A percentile compares a stretch with the other conserved stretches of the same genome.
Evolutionary conservation across 1,284 basidiomycete genomes (phyloP).

Genomic region (Apiotrichum akiyoshidainum): DNA sequence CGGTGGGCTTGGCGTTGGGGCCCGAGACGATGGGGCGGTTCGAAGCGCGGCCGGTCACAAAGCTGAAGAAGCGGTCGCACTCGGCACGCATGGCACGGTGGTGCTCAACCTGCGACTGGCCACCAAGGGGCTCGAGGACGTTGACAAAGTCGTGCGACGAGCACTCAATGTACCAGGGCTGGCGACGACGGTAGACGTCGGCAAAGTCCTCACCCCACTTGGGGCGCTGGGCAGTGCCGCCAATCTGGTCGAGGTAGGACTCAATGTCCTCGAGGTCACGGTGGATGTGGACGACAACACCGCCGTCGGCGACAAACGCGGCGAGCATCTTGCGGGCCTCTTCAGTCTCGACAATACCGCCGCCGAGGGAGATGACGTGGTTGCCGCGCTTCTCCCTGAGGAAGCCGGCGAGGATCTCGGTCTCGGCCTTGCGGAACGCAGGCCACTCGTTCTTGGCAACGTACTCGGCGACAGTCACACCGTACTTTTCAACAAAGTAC

Average conservation of each 20-base stretch:
- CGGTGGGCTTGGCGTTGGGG: conserved; percentile 62
- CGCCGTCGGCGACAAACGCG: conserved; percentile 61
- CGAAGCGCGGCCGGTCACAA: conserved; percentile 71
- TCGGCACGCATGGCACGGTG: conserved; percentile 41
- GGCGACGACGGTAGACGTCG: conserved; percentile 77
- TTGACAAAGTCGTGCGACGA: conserved; percentile 83
- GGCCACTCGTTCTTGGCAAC: conserved; percentile 75
- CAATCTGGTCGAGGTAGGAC: conserved; percentile 65
- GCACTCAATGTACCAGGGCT: conserved; percentile 85
- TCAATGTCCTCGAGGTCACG: conserved; percentile 69
- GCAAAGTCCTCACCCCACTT: conserved; percentile 76
- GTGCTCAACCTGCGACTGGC: conserved; percentile 38
- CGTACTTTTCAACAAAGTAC: conserved; percentile 67
- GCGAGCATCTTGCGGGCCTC: conserved; percentile 68
- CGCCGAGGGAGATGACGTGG: conserved; percentile 86
- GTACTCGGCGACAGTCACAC: conserved; percentile 67
- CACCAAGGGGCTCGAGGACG: conserved; percentile 40
- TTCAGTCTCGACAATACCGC: conserved; percentile 85
- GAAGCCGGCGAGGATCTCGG: conserved; percentile 61
- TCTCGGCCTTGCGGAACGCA: conserved; percentile 67
- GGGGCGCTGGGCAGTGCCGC: conserved; percentile 67
- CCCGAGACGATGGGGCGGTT: conserved; percentile 56
- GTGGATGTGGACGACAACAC: conserved; percentile 69
- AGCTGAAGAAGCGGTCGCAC: conserved; percentile 70
- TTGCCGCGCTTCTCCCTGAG: conserved; percentile 59